These are phyloP conservation scores for Fusarium buxicola DNA, from an alignment of 2,329 filamentous ascomycete species.

Conservation along the genomic window DNA sequence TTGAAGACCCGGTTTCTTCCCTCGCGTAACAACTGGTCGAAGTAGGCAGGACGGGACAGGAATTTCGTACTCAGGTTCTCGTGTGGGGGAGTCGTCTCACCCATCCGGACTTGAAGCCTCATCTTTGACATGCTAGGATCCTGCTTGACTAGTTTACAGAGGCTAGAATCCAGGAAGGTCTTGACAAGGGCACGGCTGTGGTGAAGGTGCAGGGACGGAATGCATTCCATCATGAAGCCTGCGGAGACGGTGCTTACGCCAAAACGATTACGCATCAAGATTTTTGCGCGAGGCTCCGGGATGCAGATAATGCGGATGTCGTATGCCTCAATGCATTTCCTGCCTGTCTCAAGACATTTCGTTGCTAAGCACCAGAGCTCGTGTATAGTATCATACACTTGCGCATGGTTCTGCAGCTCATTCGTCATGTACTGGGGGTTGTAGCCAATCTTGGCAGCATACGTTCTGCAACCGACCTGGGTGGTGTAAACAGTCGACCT, in stretches of 20 bases:
- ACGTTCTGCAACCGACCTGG: background rate
- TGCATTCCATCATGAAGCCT: constrained; percentile 17
- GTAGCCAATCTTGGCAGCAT: constrained; percentile 12
- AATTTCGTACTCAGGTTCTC: constrained; percentile 2
- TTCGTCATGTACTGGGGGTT: background rate
- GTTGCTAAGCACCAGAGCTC: background rate
- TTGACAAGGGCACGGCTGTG: constrained; percentile 10
- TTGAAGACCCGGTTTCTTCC: background rate
- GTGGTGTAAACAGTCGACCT: constrained; percentile 5
- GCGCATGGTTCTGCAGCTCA: constrained; percentile 8
- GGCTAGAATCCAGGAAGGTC: background rate
- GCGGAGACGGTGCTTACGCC: background rate
- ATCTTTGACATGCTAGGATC: constrained; percentile 7
- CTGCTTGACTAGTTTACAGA: background rate
- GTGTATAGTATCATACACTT: background rate
- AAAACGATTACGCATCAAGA: background rate
- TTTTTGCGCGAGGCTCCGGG: background rate
- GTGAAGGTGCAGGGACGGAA: constrained; percentile 3
- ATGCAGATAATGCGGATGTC: background rate
- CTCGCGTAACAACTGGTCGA: constrained; percentile 38
- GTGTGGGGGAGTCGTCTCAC: background rate
- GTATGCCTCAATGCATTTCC: background rate
- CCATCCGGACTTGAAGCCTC: constrained; percentile 20
- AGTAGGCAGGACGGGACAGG: constrained; percentile 33
- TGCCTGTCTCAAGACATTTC: background rate